Conservation (phyloP, 345 rosid genomes). For the Pistacia atlantica region DNA sequence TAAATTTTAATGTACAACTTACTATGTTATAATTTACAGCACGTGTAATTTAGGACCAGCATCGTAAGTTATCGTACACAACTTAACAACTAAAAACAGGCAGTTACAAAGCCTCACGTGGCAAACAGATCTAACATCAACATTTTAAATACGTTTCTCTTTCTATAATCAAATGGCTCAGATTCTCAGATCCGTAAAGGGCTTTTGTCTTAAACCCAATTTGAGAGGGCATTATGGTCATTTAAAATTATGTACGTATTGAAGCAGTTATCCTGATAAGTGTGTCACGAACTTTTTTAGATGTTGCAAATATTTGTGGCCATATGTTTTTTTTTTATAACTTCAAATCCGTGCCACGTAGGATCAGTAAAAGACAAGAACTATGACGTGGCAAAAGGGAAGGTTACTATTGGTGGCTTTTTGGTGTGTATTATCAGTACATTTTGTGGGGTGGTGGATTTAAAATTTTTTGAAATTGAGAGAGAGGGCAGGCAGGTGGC, state of each 20-base stretch:
- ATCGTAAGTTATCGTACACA: conserved; percentile 1
- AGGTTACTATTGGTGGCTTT: conserved; percentile 39
- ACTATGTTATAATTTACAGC: conserved; percentile 1
- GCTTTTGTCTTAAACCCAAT: not conserved
- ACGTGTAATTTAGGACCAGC: not conserved
- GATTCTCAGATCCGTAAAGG: not conserved
- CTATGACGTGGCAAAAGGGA: conserved; percentile 33
- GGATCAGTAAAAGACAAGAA: not conserved
- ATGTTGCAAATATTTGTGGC: not conserved
- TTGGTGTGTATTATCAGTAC: conserved; percentile 31
- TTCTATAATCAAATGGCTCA: not conserved
- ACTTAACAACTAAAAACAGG: not conserved
- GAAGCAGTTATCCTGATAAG: conserved; percentile 29
- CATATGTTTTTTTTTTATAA: conserved; percentile 2
- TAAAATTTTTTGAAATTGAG: conserved; percentile 9
- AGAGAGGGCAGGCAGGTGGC: not conserved
- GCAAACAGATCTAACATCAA: conserved; percentile 19
- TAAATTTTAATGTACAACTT: too few relatives aligned
- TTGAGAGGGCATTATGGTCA: conserved; percentile 17
- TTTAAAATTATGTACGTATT: not conserved
- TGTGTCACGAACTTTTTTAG: conserved; percentile 12
- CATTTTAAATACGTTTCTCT: not conserved
- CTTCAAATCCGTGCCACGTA: conserved; percentile 19
- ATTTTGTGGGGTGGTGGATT: not conserved
- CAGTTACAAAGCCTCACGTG: conserved; percentile 19